Base-by-base conservation (phyloP, 2,329 filamentous ascomycete species). In the Ophiostoma montium region DNA sequence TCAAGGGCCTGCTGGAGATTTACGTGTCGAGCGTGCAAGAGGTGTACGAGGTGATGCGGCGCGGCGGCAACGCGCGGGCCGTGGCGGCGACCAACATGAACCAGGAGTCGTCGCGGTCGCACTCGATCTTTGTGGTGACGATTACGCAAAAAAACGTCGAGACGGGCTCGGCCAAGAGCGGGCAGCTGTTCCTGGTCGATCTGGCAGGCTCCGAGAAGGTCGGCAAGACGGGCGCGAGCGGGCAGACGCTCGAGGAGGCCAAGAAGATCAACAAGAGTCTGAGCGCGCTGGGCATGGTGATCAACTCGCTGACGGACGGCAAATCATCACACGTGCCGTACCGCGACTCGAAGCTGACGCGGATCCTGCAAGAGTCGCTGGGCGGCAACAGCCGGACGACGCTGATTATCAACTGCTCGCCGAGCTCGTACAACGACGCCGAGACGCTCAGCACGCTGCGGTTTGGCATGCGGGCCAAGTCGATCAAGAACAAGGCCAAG, bases 211-310 rank as follows among this genome's bases (percentile, higher is more conserved):
- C 87, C 61, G 92, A 98, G 70, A 96, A 96, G 71, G 88, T 96
- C 47, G 90, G 92, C 63, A 96, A 98, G 76, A 98, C 92, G 30
- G 92, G 92, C 58, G 92, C 92, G 54, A 95, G 87, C 63, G 92
- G 92, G 50, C 92, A 96, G 67, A 96, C 90, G 5, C 74, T 98
- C 39, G 92, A 96, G 66, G 92, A 98, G 65, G 92, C 92, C 53
- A 96, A 96, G 75, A 98, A 98, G 75, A 98, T 98, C 76, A 98
- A 98, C 76, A 96, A 96, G 76, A 95, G 88, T 74, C 76, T 98
- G 71, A 95, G 89, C 69, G 89, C 92, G 49, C 75, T 98, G 53
- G 92, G 92, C 60, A 96, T 95, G 89, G 92, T 96, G 69, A 98
- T 98, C 74, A 96, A 96, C 67, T 80, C 89, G 48, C 70, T 98